phyloP scores from a whole-genome alignment of 192 early-diverging fungal species.

The Dispira simplex region DNA sequence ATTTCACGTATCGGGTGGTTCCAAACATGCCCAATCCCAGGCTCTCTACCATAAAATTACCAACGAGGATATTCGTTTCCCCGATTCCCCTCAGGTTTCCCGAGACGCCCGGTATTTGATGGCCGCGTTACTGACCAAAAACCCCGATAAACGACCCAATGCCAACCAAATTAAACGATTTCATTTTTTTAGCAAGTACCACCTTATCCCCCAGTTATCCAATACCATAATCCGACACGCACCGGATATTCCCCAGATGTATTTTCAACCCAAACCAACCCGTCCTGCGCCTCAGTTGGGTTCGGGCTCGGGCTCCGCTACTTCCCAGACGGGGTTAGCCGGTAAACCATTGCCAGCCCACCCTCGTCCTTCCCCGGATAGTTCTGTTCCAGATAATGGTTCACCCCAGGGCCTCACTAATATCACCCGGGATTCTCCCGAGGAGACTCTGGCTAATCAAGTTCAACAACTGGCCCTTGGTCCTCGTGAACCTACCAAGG shows the following conservation, averaged over 20 bases:
- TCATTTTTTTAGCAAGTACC: constrained; percentile 14
- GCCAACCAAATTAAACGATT: constrained; percentile 21
- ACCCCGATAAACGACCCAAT: constrained; percentile 32
- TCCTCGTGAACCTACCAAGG: too few relatives aligned
- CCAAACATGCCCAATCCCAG: constrained; percentile 11
- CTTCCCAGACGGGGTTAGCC: too few relatives aligned
- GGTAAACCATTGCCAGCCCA: too few relatives aligned
- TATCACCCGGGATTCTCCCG: too few relatives aligned
- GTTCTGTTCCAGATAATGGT: too few relatives aligned
- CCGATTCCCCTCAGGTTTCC: constrained; percentile 38
- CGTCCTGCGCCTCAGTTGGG: too few relatives aligned
- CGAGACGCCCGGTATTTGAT: constrained; percentile 52
- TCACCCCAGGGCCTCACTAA: too few relatives aligned
- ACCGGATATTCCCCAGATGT: background rate
- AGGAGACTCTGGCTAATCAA: too few relatives aligned
- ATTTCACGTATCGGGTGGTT: constrained; percentile 32
- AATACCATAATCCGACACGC: background rate
- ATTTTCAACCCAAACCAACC: background rate
- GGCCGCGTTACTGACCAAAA: constrained; percentile 40
- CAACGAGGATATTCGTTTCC: constrained; percentile 38
- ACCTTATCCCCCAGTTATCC: background rate
- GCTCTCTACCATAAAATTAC: constrained; percentile 24
- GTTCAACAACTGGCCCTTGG: too few relatives aligned
- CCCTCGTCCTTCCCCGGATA: too few relatives aligned
- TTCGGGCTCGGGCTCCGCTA: too few relatives aligned